These are phyloP conservation scores for Lactifluus echinatus DNA, from an alignment of 768 basidiomycete species.

Conservation along the genomic window DNA sequence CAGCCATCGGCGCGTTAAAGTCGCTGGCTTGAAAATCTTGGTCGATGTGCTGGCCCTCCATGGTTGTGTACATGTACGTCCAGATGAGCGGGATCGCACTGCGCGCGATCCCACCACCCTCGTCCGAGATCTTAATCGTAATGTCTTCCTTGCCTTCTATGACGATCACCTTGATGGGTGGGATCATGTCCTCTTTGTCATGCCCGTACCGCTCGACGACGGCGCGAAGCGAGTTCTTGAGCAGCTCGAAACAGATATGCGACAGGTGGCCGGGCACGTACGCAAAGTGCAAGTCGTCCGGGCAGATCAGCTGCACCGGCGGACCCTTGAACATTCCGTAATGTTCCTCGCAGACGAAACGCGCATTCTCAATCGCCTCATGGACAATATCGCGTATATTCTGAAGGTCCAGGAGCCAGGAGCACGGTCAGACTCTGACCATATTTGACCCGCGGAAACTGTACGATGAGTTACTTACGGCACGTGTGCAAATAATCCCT, in stretches of 20 bases:
- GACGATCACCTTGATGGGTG: conserved; percentile 90
- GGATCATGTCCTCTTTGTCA: conserved; percentile 69
- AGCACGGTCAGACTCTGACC: not conserved
- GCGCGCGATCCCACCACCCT: conserved; percentile 90
- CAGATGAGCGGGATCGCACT: conserved; percentile 90
- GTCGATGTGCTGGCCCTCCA: conserved; percentile 61
- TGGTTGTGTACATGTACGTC: conserved; percentile 97
- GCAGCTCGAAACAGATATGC: conserved; percentile 93
- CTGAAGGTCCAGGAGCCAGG: conserved; percentile 28
- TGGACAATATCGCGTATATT: conserved; percentile 97
- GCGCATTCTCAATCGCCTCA: conserved; percentile 97
- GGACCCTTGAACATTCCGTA: conserved; percentile 91
- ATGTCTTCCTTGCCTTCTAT: conserved; percentile 98
- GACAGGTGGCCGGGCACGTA: conserved; percentile 96
- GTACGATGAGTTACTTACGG: conserved; percentile 39
- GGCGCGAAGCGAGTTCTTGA: conserved; percentile 96
- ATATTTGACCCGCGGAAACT: not conserved
- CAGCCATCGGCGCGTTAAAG: conserved; percentile 97
- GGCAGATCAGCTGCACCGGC: conserved; percentile 94
- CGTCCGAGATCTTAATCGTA: conserved; percentile 97
- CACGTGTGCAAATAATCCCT: conserved; percentile 93
- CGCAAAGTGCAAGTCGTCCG: conserved; percentile 73
- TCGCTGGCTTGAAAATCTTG: conserved; percentile 78
- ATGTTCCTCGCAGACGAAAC: conserved; percentile 92
- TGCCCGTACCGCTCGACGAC: conserved; percentile 89